phyloP scores from a whole-genome alignment of 352 stramenopile genomes.

The Globisporangium apiculatum region DNA sequence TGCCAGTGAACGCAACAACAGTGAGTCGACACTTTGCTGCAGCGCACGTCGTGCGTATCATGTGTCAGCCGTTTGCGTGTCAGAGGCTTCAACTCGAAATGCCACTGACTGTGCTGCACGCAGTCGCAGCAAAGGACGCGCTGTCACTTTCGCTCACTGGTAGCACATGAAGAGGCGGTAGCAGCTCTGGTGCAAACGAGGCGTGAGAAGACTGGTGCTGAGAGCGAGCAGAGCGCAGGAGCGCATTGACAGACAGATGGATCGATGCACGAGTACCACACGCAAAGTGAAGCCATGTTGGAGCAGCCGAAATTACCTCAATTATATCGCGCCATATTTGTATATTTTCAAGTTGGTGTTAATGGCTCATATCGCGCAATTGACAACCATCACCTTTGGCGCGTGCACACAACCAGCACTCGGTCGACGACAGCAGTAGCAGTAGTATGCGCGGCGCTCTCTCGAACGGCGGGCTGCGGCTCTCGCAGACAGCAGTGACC shows the following conservation, averaged over 20 bases:
- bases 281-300: not conserved
- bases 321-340: not conserved
- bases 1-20: slow-evolving; percentile 3
- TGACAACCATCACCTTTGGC: not conserved
- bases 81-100: slow-evolving; percentile 6
- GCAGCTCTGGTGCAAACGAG: too few species aligned
- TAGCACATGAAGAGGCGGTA: not conserved
- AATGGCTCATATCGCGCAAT: not conserved
- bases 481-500: slow-evolving; percentile 60
- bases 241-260: too few species aligned
- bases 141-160: not conserved
- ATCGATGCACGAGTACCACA: too few species aligned
- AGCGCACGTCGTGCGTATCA: slow-evolving; percentile 4
- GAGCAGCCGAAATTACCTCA: not conserved
- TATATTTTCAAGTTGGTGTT: not conserved
- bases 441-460: slow-evolving; percentile 47
- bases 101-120: slow-evolving; percentile 9
- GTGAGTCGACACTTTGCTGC: slow-evolving; percentile 9
- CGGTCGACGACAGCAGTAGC: too few species aligned
- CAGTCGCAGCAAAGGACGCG: slow-evolving; percentile 5
- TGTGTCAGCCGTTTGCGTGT: slow-evolving; percentile 9
- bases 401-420: too few species aligned
- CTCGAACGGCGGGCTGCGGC: slow-evolving; percentile 30
- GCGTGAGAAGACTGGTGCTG: too few species aligned
- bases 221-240: too few species aligned